These are phyloP conservation scores for Chaetomiaceae sp. DNA, from an alignment of 2,329 filamentous ascomycete species.

Conservation along the genomic window DNA sequence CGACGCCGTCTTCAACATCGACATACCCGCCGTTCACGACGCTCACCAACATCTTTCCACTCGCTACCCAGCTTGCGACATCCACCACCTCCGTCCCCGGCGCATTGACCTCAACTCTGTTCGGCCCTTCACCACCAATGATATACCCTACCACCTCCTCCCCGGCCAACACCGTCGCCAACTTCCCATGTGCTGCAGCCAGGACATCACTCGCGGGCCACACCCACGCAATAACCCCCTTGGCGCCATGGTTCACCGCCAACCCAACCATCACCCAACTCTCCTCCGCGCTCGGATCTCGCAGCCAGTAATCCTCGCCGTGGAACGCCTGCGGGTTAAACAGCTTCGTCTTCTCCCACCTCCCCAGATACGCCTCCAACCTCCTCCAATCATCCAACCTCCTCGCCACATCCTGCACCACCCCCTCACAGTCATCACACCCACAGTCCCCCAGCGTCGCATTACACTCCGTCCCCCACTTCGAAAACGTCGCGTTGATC, in stretches of 20 bases:
- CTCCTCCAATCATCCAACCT: slow-evolving; percentile 34
- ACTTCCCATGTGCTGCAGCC: slow-evolving; percentile 33
- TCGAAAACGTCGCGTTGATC: slow-evolving; percentile 48
- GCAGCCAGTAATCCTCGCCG: slow-evolving; percentile 42
- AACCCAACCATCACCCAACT: slow-evolving; percentile 39
- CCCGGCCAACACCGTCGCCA: slow-evolving; percentile 34
- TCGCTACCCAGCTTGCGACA: slow-evolving; percentile 32
- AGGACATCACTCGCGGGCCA: slow-evolving; percentile 36
- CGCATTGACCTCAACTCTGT: slow-evolving; percentile 18
- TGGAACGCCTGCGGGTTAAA: slow-evolving; percentile 43
- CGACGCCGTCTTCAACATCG: slow-evolving; percentile 14
- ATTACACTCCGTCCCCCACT: slow-evolving; percentile 34
- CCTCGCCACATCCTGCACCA: slow-evolving; percentile 44
- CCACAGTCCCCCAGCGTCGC: slow-evolving; percentile 30
- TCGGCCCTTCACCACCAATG: slow-evolving; percentile 27
- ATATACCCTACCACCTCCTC: slow-evolving; percentile 36
- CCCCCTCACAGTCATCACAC: slow-evolving; percentile 53
- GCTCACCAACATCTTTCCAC: slow-evolving; percentile 29
- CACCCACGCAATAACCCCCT: slow-evolving; percentile 40
- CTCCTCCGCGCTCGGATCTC: slow-evolving; percentile 39
- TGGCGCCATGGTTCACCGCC: slow-evolving; percentile 41
- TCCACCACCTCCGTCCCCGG: slow-evolving; percentile 26
- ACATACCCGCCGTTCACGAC: slow-evolving; percentile 32
- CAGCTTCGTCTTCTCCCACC: slow-evolving; percentile 38
- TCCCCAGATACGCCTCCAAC: slow-evolving; percentile 37